A percentile compares a stretch with the other conserved stretches of the same genome.
Conservation (phyloP, 225 moss, liverwort and hornwort species). For the Straminergon stramineum region DNA sequence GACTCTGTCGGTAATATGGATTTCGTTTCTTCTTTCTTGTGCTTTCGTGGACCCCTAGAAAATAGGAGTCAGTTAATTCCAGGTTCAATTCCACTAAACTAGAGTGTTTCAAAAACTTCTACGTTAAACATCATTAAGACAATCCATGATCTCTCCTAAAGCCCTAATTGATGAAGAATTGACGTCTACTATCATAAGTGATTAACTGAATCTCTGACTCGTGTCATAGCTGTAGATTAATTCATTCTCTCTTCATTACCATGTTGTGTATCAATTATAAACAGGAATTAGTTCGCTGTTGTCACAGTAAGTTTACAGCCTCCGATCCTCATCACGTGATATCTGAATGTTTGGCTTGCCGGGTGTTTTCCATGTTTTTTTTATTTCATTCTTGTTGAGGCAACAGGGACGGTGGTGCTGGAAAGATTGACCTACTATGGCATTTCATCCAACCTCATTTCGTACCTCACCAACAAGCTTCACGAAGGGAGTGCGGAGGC, state of each 20-base stretch:
- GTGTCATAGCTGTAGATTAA: not conserved
- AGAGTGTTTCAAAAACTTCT: not conserved
- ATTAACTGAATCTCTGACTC: not conserved
- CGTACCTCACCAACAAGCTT: conserved; percentile 37
- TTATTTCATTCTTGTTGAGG: not conserved
- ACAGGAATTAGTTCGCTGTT: not conserved
- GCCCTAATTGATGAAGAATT: not conserved
- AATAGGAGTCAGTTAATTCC: not conserved
- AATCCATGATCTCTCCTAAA: not conserved
- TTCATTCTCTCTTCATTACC: not conserved
- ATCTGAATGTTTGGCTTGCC: not conserved
- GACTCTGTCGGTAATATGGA: not conserved
- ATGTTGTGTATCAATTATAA: not conserved
- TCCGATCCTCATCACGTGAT: not conserved
- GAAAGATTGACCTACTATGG: conserved; percentile 39
- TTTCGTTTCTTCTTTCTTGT: not conserved
- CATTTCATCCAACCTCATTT: conserved; percentile 32
- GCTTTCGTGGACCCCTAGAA: not conserved
- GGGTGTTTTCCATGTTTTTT: not conserved
- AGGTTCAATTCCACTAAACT: not conserved
- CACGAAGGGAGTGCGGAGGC: conserved; percentile 36
- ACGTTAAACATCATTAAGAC: not conserved
- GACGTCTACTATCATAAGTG: not conserved
- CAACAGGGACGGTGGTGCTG: conserved; percentile 16
- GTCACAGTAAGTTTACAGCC: not conserved